phyloP scores from a whole-genome alignment of 495 filamentous ascomycete genomes.

The Lophium mytilinum region DNA sequence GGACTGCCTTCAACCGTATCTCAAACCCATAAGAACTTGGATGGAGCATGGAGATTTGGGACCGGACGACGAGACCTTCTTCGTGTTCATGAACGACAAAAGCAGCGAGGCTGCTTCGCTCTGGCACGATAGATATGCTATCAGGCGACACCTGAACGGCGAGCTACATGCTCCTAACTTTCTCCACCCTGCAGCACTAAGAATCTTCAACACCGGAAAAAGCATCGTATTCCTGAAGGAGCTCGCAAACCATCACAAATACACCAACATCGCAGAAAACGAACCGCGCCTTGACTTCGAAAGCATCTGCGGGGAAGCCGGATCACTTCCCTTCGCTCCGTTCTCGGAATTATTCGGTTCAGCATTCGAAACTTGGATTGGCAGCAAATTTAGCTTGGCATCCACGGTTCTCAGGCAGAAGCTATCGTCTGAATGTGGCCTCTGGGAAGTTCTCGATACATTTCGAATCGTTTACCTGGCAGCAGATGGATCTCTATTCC shows the following conservation, averaged over 20 bases:
- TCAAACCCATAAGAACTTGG: constrained; percentile 72
- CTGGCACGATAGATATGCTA: constrained; percentile 68
- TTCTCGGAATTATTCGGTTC: constrained; percentile 66
- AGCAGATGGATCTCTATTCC: constrained; percentile 56
- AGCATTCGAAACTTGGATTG: constrained; percentile 64
- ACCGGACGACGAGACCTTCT: constrained; percentile 58
- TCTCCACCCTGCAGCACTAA: constrained; percentile 54
- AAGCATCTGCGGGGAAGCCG: constrained; percentile 40
- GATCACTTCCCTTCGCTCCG: constrained; percentile 46
- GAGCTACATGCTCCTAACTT: constrained; percentile 62
- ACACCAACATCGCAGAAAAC: background rate
- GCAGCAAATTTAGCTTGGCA: constrained; percentile 59
- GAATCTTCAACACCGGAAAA: constrained; percentile 81
- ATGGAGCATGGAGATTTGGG: constrained; percentile 71
- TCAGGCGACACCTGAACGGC: constrained; percentile 47
- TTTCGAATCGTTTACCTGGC: constrained; percentile 66
- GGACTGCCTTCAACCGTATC: constrained; percentile 73
- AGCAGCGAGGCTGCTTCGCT: constrained; percentile 54
- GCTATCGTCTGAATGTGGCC: constrained; percentile 60
- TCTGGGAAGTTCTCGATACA: constrained; percentile 57
- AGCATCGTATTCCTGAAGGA: constrained; percentile 73
- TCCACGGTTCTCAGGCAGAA: constrained; percentile 54
- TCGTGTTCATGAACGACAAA: constrained; percentile 52
- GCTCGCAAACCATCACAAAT: constrained; percentile 35
- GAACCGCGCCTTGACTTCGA: constrained; percentile 47